Evolutionary conservation across 495 filamentous ascomycete genomes (phyloP).

Genomic region (Aspergillus baeticus): DNA sequence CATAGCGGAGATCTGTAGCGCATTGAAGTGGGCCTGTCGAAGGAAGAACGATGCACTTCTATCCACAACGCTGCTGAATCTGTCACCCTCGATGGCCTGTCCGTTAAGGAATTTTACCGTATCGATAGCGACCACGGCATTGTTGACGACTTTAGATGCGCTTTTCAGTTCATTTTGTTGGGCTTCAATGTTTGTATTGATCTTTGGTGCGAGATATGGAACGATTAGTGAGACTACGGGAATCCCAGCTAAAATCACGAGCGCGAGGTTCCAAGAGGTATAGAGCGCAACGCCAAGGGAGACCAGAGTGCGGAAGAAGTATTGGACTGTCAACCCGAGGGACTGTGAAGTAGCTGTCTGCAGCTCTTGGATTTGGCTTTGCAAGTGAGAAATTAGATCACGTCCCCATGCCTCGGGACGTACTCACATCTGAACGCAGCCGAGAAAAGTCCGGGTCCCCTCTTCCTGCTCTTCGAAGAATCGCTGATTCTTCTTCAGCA

Average conservation of each 20-base stretch:
- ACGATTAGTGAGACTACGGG: conserved; percentile 65
- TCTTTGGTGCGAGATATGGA: conserved; percentile 53
- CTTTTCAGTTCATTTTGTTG: conserved; percentile 68
- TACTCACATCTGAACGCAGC: conserved; percentile 71
- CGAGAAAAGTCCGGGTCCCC: conserved; percentile 71
- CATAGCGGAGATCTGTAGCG: conserved; percentile 68
- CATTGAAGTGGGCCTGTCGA: conserved; percentile 63
- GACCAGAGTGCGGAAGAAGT: conserved; percentile 56
- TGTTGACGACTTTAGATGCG: conserved; percentile 71
- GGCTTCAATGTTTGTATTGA: conserved; percentile 63
- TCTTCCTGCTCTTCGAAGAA: conserved; percentile 80
- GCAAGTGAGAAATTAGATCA: conserved; percentile 1
- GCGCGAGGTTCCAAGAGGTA: conserved; percentile 79
- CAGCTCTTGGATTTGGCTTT: conserved; percentile 78
- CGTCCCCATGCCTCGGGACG: neutral
- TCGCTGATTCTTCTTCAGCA: conserved; percentile 69
- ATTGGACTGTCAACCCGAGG: conserved; percentile 65
- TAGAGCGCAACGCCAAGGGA: conserved; percentile 71
- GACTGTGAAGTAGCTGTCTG: conserved; percentile 78
- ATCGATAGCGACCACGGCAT: conserved; percentile 71
- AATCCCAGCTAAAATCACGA: conserved; percentile 76
- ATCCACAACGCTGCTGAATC: conserved; percentile 59
- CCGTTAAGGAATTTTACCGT: conserved; percentile 88
- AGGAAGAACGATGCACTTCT: conserved; percentile 64
- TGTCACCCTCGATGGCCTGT: conserved; percentile 63